A percentile compares a stretch with the other conserved stretches of the same genome.
phyloP scores from a whole-genome alignment of 2,329 filamentous ascomycete species.

The Aspergillus brunneoviolaceus region DNA sequence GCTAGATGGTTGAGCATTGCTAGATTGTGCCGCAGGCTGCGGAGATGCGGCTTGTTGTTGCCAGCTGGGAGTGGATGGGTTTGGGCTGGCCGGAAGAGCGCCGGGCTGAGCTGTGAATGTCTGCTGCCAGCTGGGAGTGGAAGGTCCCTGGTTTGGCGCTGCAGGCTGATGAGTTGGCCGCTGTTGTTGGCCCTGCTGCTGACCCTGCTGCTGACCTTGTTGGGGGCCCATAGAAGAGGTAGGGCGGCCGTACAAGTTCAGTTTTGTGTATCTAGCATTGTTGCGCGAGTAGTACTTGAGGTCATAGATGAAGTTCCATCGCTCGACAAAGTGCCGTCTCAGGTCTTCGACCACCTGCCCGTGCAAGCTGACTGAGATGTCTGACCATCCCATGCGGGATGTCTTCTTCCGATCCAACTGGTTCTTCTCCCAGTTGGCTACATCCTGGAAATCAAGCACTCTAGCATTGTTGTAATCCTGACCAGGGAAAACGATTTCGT shows the following conservation, averaged over 20 bases:
- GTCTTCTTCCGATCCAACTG: conserved; percentile 77
- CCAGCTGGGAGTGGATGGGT: conserved; percentile 5
- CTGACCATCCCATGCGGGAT: conserved; percentile 91
- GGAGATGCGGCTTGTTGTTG: conserved; percentile 13
- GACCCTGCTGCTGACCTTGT: conserved; percentile 12
- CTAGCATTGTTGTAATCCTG: conserved; percentile 92
- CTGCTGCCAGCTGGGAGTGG: conserved; percentile 6
- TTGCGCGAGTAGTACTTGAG: conserved; percentile 71
- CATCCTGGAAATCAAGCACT: conserved; percentile 77
- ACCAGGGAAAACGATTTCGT: conserved; percentile 77
- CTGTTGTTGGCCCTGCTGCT: conserved; percentile 19
- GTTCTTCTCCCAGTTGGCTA: conserved; percentile 78
- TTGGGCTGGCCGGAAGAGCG: conserved; percentile 1
- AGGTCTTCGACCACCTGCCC: conserved; percentile 76
- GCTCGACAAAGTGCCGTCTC: conserved; percentile 73
- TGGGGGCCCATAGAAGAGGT: conserved; percentile 24
- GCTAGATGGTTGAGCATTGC: conserved; percentile 4
- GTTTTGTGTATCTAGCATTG: conserved; percentile 50
- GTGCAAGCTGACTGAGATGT: conserved; percentile 73
- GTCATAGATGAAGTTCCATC: conserved; percentile 89
- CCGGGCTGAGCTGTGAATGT: not conserved
- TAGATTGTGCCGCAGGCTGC: conserved; percentile 7
- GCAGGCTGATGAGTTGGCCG: conserved; percentile 11
- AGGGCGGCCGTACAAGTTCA: conserved; percentile 35
- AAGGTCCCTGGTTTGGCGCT: conserved; percentile 5